Evolutionary conservation across 176 grass and related monocot genomes (phyloP).

Genomic region (Triticum timopheevii): DNA sequence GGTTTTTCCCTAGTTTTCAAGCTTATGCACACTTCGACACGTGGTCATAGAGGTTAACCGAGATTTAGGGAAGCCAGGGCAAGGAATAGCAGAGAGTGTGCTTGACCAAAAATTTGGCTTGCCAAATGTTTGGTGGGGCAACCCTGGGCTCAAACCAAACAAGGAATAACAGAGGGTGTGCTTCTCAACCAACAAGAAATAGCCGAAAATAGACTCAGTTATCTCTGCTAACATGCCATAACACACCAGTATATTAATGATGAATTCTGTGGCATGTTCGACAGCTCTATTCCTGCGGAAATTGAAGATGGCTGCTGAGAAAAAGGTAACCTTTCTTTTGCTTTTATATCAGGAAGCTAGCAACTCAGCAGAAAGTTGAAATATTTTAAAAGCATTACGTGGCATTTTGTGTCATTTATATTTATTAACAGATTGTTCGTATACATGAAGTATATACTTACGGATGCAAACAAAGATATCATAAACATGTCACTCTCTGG

Average conservation of each 20-base stretch:
- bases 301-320: constrained; percentile 70
- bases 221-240: background rate
- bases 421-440: background rate
- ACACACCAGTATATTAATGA: constrained; percentile 10
- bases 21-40: background rate
- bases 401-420: background rate
- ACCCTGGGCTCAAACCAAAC: background rate
- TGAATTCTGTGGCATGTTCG: constrained; percentile 20
- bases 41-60: background rate
- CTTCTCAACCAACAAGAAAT: background rate
- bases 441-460: background rate
- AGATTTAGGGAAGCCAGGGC: background rate
- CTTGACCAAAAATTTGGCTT: background rate
- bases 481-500: background rate
- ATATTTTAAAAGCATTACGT: background rate
- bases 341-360: background rate
- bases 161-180: background rate
- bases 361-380: background rate
- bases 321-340: constrained; percentile 51
- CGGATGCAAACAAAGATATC: background rate
- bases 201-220: constrained; percentile 1
- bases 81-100: background rate
- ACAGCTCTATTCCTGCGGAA: constrained; percentile 74
- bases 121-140: background rate
- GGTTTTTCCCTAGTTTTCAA: background rate